phyloP scores from a whole-genome alignment of 225 moss, liverwort and hornwort genomes.

The Rhytidiadelphus loreus region DNA sequence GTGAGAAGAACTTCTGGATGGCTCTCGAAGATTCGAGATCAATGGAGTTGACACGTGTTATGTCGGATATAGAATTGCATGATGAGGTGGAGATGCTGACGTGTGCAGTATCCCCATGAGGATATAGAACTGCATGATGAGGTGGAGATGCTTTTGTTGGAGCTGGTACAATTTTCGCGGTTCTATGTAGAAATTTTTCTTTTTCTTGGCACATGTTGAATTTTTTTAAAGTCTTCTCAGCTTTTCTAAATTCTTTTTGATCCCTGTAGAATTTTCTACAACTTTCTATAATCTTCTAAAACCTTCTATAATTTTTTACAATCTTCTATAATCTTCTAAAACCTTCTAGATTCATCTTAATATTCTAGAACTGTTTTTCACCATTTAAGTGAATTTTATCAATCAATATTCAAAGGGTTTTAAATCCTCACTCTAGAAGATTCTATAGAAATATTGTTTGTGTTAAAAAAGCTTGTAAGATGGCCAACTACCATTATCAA shows the following conservation, averaged over 20 bases:
- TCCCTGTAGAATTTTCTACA: background rate
- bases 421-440: background rate
- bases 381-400: background rate
- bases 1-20: background rate
- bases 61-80: background rate
- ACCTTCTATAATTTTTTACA: background rate
- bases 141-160: background rate
- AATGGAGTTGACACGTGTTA: background rate
- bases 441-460: background rate
- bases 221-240: background rate
- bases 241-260: background rate
- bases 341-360: background rate
- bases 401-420: background rate
- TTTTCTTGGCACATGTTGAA: background rate
- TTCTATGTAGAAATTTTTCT: background rate
- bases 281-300: background rate
- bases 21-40: background rate
- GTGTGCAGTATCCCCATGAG: background rate
- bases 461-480: too few relatives aligned
- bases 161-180: too few relatives aligned
- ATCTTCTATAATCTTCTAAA: background rate
- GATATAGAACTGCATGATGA: background rate
- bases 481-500: background rate
- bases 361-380: background rate
- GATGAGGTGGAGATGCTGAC: background rate